Conservation (phyloP, 192 early-diverging fungal genomes). For the Chytriomyces sp. region DNA sequence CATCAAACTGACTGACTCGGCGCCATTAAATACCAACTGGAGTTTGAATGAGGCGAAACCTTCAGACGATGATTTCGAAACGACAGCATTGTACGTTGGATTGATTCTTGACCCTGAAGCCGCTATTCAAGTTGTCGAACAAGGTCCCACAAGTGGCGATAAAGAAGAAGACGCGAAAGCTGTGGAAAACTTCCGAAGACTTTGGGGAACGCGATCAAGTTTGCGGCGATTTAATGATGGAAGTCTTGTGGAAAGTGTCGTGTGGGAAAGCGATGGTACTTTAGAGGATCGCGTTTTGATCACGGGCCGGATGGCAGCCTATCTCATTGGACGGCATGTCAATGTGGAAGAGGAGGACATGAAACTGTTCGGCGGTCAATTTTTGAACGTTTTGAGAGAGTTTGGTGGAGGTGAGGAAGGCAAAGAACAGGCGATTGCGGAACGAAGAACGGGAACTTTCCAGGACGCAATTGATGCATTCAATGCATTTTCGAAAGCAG, state of each 20-base stretch:
- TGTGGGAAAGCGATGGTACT: conserved; percentile 68
- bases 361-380: conserved; percentile 70
- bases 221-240: conserved; percentile 95
- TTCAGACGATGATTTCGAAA: not conserved
- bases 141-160: conserved; percentile 72
- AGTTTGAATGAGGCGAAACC: not conserved
- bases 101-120: conserved; percentile 73
- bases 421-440: not conserved
- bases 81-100: conserved; percentile 57
- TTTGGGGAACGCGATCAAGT: conserved; percentile 93
- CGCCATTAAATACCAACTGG: not conserved
- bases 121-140: conserved; percentile 77
- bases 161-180: conserved; percentile 59
- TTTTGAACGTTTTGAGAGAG: conserved; percentile 66
- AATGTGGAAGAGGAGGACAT: conserved; percentile 47
- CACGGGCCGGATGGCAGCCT: conserved; percentile 77
- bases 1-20: conserved; percentile 32
- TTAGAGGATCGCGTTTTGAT: conserved; percentile 72
- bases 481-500: conserved; percentile 64
- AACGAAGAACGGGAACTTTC: conserved; percentile 53
- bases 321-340: conserved; percentile 80
- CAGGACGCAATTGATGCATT: conserved; percentile 71
- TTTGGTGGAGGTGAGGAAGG: conserved; percentile 36
- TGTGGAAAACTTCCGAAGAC: conserved; percentile 68
- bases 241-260: conserved; percentile 85